Evolutionary conservation across 495 filamentous ascomycete genomes (phyloP).

Genomic region (Acidiella bohemica): DNA sequence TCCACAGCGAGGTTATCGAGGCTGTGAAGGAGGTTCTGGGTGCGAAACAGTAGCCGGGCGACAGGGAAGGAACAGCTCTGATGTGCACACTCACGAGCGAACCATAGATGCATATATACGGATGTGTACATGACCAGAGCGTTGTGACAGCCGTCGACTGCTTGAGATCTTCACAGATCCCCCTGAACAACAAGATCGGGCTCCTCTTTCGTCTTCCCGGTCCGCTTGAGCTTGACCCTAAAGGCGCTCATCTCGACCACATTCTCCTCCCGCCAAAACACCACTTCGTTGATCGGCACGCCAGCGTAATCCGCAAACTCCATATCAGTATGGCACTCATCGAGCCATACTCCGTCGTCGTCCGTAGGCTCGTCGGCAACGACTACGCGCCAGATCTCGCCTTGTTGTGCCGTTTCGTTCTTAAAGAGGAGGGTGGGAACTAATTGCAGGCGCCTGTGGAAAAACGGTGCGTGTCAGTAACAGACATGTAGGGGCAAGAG

Average conservation of each 20-base stretch:
- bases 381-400: conserved; percentile 22
- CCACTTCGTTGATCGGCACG: conserved; percentile 24
- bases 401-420: conserved; percentile 19
- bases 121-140: too few species aligned
- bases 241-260: conserved; percentile 23
- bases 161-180: too few species aligned
- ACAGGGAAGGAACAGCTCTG: too few species aligned
- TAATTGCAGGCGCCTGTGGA: conserved; percentile 21
- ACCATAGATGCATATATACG: too few species aligned
- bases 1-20: conserved; percentile 64
- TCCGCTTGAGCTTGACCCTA: conserved; percentile 16
- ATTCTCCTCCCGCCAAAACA: conserved; percentile 22
- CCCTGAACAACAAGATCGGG: too few species aligned
- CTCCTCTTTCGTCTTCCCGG: too few species aligned
- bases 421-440: conserved; percentile 23
- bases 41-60: conserved; percentile 35
- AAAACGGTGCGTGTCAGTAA: too few species aligned
- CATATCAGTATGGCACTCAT: conserved; percentile 23
- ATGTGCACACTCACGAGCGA: too few species aligned
- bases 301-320: conserved; percentile 23
- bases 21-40: conserved; percentile 71
- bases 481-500: too few species aligned
- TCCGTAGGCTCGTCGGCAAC: conserved; percentile 2
- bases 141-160: too few species aligned
- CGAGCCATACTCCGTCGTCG: conserved; percentile 18